Evolutionary conservation across 768 basidiomycete genomes (phyloP), one percentile per base, ranked within the genome.

Genomic region (Boletus sp.): DNA sequence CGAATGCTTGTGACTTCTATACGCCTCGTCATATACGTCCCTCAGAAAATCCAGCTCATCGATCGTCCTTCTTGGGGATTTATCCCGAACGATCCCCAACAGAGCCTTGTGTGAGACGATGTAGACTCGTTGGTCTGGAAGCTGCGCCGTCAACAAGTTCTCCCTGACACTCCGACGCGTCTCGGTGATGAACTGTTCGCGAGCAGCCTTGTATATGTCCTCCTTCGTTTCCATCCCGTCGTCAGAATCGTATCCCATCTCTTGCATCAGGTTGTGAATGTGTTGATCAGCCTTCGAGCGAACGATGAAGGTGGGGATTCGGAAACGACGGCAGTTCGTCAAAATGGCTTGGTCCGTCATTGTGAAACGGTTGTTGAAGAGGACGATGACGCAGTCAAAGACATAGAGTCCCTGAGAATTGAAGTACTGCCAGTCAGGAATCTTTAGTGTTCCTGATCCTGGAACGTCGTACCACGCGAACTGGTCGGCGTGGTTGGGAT

Each of bases 391-490:
- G 25, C 64, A 67, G 43, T 75, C 72, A 50, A 75, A 74, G 51
- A 72, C 61, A 47, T 65, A 75, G 32, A 75, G 64, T 11, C 73
- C 73, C 43, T 74, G 70, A 11, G 68, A 63, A 33, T 72, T 72
- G 55, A 75, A 74, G 54, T 75, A 75, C 35, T 72, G 65, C 71
- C 71, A 74, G 48, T 70, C 71, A 19, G 70, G 65, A 44, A 72
- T 57, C 37, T 59, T 64, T n/a, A 69, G 51, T 2, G 74, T 75
- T 7, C 70, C 72, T 9, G 73, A 73, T 15, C 74, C 74, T 0
- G 73, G 74, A 27, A 75, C 53, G 35, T 75, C 73, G 47, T 71
- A 75, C 74, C 74, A 75, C 19, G 65, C 63, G 40, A 69, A 62
- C 19, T 59, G 64, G 51, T 62, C 54, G 0, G 57, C 42, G 7